Percentiles rank a stretch among this genome's conserved stretches.
Evolutionary conservation across 176 grass and related monocot genomes (phyloP).

Genomic region (Elaeis guineensis): DNA sequence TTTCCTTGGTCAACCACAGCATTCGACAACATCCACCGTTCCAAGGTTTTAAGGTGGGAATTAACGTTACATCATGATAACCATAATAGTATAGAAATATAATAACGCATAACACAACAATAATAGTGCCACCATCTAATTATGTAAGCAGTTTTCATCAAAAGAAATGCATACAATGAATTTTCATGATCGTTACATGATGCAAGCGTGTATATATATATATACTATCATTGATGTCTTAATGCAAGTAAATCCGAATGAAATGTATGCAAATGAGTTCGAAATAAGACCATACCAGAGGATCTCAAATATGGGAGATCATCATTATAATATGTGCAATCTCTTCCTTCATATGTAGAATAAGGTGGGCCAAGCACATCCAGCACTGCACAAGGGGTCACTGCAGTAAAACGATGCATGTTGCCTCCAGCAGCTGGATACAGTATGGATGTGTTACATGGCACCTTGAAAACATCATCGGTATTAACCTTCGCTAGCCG

Average conservation of each 20-base stretch:
- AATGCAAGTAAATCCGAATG: not conserved
- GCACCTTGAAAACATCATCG: constrained; percentile 35
- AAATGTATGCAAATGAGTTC: not conserved
- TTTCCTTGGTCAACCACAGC: too few species aligned
- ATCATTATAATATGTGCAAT: constrained; percentile 55
- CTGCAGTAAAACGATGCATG: constrained; percentile 74
- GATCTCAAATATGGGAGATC: constrained; percentile 27
- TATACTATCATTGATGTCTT: not conserved
- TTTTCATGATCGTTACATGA: too few species aligned
- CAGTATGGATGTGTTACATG: constrained; percentile 47
- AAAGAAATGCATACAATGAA: too few species aligned
- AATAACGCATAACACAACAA: too few species aligned
- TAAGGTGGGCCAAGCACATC: constrained; percentile 81
- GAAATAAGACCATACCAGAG: constrained; percentile 28
- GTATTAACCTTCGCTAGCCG: constrained; percentile 66
- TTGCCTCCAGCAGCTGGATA: constrained; percentile 80
- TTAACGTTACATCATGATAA: too few species aligned
- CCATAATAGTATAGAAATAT: too few species aligned
- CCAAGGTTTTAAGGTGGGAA: too few species aligned
- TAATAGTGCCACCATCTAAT: too few species aligned
- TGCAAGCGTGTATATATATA: not conserved
- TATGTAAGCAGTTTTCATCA: too few species aligned
- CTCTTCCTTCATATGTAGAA: constrained; percentile 39
- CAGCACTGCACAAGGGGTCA: constrained; percentile 74
- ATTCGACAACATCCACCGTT: too few species aligned